These are phyloP conservation scores for Parasarocladium wereldwijsianum DNA, from an alignment of 2,329 filamentous ascomycete species.

Conservation along the genomic window DNA sequence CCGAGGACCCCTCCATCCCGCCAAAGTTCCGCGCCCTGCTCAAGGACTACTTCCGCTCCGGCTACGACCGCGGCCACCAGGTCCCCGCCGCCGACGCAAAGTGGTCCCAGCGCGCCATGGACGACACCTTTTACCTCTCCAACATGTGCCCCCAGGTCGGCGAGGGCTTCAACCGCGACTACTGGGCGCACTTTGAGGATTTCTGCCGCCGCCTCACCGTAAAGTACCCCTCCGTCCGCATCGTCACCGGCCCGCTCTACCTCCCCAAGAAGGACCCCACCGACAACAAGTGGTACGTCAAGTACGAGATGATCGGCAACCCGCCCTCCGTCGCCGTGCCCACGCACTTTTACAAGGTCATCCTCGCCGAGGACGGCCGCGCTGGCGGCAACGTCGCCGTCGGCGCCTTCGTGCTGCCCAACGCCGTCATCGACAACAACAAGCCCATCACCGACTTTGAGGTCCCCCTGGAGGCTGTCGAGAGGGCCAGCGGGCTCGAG, in stretches of 20 bases:
- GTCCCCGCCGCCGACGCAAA: slow-evolving; percentile 92
- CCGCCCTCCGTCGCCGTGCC: slow-evolving; percentile 92
- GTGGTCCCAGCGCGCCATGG: slow-evolving; percentile 89
- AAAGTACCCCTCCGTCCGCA: slow-evolving; percentile 71
- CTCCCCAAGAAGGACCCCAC: slow-evolving; percentile 65
- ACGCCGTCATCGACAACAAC: slow-evolving; percentile 72
- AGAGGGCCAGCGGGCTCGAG: slow-evolving; percentile 82
- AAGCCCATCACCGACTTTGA: slow-evolving; percentile 87
- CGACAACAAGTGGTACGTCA: slow-evolving; percentile 91
- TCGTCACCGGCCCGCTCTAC: slow-evolving; percentile 90
- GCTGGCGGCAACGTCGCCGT: slow-evolving; percentile 64
- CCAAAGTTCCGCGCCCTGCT: slow-evolving; percentile 78
- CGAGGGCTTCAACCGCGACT: slow-evolving; percentile 96
- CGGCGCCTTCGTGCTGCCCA: slow-evolving; percentile 89
- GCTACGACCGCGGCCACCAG: slow-evolving; percentile 93
- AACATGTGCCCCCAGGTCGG: slow-evolving; percentile 99
- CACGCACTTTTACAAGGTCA: slow-evolving; percentile 98
- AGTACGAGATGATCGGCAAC: slow-evolving; percentile 87
- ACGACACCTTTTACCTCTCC: slow-evolving; percentile 80
- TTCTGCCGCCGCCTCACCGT: slow-evolving; percentile 77
- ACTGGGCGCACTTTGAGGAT: slow-evolving; percentile 98
- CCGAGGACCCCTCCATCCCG: slow-evolving; percentile 69
- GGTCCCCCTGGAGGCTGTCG: slow-evolving; percentile 83
- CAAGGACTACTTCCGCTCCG: slow-evolving; percentile 86
- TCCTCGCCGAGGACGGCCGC: slow-evolving; percentile 77